Conservation (phyloP, 208 protist species). For the Leishmania lainsoni region DNA sequence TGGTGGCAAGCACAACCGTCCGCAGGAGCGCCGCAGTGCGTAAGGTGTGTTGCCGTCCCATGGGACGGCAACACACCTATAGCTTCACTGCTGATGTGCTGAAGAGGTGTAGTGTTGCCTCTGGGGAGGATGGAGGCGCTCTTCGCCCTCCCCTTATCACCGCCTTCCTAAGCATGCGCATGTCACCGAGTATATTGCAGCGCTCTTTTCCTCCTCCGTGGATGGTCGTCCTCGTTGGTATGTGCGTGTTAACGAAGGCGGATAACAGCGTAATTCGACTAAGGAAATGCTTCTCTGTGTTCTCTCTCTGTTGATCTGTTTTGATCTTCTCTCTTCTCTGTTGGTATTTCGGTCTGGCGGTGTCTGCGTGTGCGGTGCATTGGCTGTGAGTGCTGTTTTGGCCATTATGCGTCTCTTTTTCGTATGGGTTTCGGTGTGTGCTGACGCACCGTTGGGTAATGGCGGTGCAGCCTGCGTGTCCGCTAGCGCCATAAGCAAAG, state of each 20-base stretch:
- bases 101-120: not conserved
- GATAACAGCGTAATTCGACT: constrained; percentile 12
- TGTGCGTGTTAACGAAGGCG: not conserved
- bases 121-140: not conserved
- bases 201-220: not conserved
- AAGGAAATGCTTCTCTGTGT: not conserved
- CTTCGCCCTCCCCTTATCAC: not conserved
- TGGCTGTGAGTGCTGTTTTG: not conserved
- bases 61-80: too few relatives aligned
- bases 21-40: not conserved
- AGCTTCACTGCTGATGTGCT: too few relatives aligned
- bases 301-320: not conserved
- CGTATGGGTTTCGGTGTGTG: too few relatives aligned
- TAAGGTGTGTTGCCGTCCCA: too few relatives aligned
- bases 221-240: not conserved
- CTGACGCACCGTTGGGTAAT: not conserved
- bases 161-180: not conserved
- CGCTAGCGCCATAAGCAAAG: not conserved
- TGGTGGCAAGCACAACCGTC: constrained; percentile 31
- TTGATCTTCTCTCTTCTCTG: not conserved
- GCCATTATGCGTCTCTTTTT: not conserved
- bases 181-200: not conserved
- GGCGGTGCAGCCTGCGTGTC: not conserved
- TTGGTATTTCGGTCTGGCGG: not conserved
- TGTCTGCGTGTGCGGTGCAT: not conserved